Percentiles rank a stretch among this genome's conserved stretches.
Evolutionary conservation across 1,284 basidiomycete species (phyloP).

Genomic region (Puccinia hordei): DNA sequence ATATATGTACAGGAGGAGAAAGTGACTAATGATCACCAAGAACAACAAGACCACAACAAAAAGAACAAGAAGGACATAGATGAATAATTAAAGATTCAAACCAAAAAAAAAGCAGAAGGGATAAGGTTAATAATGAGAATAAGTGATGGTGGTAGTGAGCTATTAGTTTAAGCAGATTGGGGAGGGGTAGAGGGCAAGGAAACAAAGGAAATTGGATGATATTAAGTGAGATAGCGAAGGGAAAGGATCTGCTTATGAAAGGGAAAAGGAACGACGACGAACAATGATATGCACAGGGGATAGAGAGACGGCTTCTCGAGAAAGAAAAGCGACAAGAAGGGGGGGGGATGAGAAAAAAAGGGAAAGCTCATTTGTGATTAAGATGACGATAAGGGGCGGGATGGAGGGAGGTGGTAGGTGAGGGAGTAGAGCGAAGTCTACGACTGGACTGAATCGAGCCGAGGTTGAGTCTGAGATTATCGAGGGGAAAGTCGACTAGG

Average conservation of each 20-base stretch:
- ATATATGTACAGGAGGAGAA: background rate
- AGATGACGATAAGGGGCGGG: background rate
- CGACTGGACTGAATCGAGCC: constrained; percentile 15
- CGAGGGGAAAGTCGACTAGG: background rate
- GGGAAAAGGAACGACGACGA: too few species aligned
- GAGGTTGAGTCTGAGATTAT: background rate
- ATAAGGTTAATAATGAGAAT: too few species aligned
- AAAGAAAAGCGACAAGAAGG: background rate
- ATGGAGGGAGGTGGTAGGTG: background rate
- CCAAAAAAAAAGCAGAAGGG: too few species aligned
- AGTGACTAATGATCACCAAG: background rate
- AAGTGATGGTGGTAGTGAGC: too few species aligned
- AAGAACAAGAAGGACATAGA: background rate
- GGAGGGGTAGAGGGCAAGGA: background rate
- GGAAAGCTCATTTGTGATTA: background rate
- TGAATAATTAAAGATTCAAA: too few species aligned
- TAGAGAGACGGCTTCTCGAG: too few species aligned
- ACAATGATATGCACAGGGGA: background rate
- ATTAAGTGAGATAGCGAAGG: background rate
- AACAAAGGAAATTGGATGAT: background rate
- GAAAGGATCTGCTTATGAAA: background rate
- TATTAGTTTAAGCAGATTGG: background rate
- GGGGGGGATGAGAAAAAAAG: background rate
- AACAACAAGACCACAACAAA: background rate
- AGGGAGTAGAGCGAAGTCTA: constrained; percentile 13